phyloP scores from a whole-genome alignment of 768 basidiomycete species.

The Pleurotus giganteus region DNA sequence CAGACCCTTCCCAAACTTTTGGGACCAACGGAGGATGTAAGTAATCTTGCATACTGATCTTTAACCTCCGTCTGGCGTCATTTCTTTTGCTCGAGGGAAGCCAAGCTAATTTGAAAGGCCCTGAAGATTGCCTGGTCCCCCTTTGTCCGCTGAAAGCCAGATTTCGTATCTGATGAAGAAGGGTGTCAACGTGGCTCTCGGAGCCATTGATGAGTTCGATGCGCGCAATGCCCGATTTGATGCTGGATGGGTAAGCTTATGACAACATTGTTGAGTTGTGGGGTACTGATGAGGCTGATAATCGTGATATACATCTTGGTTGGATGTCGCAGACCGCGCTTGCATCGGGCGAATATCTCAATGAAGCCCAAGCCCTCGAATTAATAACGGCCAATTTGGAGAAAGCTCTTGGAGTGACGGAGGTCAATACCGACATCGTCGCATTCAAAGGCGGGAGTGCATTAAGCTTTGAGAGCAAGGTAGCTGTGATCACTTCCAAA shows the following conservation, averaged over 20 bases:
- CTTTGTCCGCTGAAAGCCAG: conserved; percentile 54
- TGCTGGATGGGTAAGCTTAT: conserved; percentile 43
- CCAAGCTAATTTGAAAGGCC: neutral
- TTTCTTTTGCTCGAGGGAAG: neutral
- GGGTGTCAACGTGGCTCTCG: conserved; percentile 64
- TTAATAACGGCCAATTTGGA: conserved; percentile 43
- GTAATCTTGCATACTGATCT: conserved; percentile 17
- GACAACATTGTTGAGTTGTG: neutral
- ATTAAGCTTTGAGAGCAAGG: conserved; percentile 43
- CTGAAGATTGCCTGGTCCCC: conserved; percentile 64
- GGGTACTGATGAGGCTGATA: neutral
- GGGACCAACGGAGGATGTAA: conserved; percentile 67
- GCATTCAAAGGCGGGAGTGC: conserved; percentile 36
- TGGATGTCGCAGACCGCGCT: conserved; percentile 19
- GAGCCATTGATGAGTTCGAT: conserved; percentile 55
- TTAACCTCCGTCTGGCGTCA: neutral
- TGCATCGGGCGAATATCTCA: conserved; percentile 37
- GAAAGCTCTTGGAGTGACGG: conserved; percentile 31
- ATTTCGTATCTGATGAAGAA: conserved; percentile 52
- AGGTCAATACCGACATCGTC: conserved; percentile 33
- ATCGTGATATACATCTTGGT: neutral
- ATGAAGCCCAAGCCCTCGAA: conserved; percentile 33
- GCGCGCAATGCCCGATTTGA: conserved; percentile 75
- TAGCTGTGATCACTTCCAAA: conserved; percentile 39
- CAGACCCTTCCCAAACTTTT: conserved; percentile 59